Evolutionary conservation across 2,329 filamentous ascomycete genomes (phyloP), one percentile per base, ranked within the genome.

Genomic region (Diplocarpon rosae): DNA sequence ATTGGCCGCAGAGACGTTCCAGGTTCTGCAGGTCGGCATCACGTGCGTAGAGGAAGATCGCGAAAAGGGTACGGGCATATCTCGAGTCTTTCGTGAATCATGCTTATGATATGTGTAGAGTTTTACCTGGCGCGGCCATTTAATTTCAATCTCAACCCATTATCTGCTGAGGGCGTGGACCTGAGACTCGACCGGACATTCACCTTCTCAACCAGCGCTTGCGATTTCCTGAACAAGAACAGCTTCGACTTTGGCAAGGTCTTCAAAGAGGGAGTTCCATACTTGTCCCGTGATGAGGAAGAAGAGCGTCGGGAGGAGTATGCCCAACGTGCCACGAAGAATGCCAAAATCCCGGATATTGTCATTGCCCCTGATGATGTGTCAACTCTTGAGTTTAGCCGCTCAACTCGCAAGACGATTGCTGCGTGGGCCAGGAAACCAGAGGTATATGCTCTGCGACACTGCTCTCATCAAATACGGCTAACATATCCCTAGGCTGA

Each of bases 1-100:
- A 57, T 63, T 63, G 24, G 76, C 75, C 2, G 79, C 79, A 3
- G 71, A 80, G 49, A 71, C 69, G 32, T 83, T 78, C 54, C 73
- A 78, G 48, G 72, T 83, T 41, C 64, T 83, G 2, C 80, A 84
- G 57, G 63, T 83, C 43, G 80, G 80, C n/a, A 62, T 84, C 46
- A 83, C 80, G 0, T 73, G 78, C 54, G 76, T 76, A n/a, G 66
- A 67, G 42, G 75, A 82, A 57, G 70, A 79, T 58, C 52, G 57
- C 6, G 61, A 69, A 9, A 69, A 67, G 56, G 71, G 72, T 65
- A 62, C 62, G 50, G 15, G 9, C 14, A 24, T 16, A 3, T 29
- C 39, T 6, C n/a, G n/a, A n/a, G n/a, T 39, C 12, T 10, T 37
- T 7, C 13, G 24, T 15, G 33, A 14, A 13, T 12, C 42, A 32